phyloP scores from a whole-genome alignment of 768 basidiomycete genomes.

The Lentinula boryana region DNA sequence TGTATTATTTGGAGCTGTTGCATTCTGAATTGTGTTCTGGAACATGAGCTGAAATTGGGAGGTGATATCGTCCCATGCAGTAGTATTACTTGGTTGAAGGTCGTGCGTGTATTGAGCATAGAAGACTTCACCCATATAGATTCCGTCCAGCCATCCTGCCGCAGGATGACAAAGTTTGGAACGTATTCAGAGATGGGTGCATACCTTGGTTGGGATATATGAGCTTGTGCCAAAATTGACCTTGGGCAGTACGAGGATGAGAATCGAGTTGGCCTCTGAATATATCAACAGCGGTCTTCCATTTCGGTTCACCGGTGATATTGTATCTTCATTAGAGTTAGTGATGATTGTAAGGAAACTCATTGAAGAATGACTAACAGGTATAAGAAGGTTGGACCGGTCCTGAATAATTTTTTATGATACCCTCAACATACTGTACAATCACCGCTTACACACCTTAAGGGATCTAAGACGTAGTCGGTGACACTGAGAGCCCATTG shows the following conservation, averaged over 20 bases:
- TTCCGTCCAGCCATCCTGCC: conserved; percentile 38
- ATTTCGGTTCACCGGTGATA: conserved; percentile 28
- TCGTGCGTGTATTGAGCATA: conserved; percentile 33
- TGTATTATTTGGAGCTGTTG: conserved; percentile 30
- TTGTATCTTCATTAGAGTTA: conserved; percentile 21
- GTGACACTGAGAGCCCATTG: conserved; percentile 16
- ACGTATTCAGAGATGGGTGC: not conserved
- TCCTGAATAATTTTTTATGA: conserved; percentile 15
- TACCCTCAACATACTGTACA: not conserved
- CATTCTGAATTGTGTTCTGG: conserved; percentile 33
- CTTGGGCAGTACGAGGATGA: conserved; percentile 38
- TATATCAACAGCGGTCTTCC: conserved; percentile 33
- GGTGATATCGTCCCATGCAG: conserved; percentile 36
- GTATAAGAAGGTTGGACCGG: conserved; percentile 34
- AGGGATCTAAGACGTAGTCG: conserved; percentile 28
- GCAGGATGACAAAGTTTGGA: not conserved
- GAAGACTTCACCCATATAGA: conserved; percentile 42
- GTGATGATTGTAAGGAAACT: not conserved
- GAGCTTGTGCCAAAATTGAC: conserved; percentile 43
- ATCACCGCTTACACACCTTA: conserved; percentile 19
- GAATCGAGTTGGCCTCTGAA: conserved; percentile 32
- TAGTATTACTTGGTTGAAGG: conserved; percentile 28
- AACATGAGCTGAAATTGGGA: conserved; percentile 38
- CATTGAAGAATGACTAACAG: conserved; percentile 18
- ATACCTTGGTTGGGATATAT: conserved; percentile 37